These are phyloP conservation scores for Penicillium sp. DNA, from an alignment of 2,329 filamentous ascomycete genomes.

Conservation along the genomic window DNA sequence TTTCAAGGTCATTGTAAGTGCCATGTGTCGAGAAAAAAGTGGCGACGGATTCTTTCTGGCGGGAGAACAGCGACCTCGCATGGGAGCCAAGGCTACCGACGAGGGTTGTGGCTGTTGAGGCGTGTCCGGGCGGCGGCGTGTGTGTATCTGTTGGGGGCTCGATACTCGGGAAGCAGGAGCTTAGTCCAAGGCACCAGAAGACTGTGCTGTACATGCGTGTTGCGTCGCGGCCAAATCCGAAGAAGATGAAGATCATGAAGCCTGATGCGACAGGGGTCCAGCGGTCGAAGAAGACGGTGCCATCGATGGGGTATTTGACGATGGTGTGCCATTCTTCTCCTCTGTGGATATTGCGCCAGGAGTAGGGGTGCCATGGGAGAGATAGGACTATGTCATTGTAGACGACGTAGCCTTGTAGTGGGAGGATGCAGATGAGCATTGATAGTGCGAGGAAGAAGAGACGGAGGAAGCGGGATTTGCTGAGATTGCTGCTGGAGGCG, in stretches of 20 bases:
- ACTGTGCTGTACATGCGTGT: conserved; percentile 52
- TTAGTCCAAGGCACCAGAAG: conserved; percentile 44
- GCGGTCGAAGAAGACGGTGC: conserved; percentile 52
- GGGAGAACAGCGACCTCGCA: conserved; percentile 27
- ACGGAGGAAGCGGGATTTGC: conserved; percentile 60
- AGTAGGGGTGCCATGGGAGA: conserved; percentile 45
- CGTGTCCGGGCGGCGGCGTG: background rate
- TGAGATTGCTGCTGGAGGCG: conserved; percentile 51
- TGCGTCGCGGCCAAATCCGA: conserved; percentile 63
- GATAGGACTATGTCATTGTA: conserved; percentile 40
- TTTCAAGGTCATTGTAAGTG: conserved; percentile 24
- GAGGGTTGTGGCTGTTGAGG: conserved; percentile 15
- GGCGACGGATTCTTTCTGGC: conserved; percentile 12
- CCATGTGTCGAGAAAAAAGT: background rate
- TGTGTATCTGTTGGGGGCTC: conserved; percentile 18
- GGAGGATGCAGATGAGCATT: conserved; percentile 56
- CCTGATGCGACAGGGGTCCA: conserved; percentile 58
- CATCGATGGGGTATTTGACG: conserved; percentile 46
- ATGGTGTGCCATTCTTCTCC: conserved; percentile 51
- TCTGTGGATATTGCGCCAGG: conserved; percentile 54
- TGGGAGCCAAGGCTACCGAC: conserved; percentile 28
- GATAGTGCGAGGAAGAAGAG: conserved; percentile 50
- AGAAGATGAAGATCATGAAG: conserved; percentile 60
- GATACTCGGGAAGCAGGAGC: conserved; percentile 30
- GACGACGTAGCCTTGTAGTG: conserved; percentile 53